phyloP scores from a whole-genome alignment of 306 rosid genomes.

The Cicer chorassanicum region DNA sequence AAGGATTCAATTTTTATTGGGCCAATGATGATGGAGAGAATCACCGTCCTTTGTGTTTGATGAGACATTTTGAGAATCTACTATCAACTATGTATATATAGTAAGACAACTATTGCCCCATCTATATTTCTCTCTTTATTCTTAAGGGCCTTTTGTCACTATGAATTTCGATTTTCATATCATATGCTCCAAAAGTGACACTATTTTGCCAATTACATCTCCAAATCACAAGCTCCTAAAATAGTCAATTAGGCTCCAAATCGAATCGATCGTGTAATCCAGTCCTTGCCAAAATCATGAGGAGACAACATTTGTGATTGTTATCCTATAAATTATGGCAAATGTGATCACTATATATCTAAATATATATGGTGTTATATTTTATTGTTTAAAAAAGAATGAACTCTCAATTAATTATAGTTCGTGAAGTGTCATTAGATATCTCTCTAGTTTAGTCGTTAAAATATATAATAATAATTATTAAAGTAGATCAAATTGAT shows the following conservation, averaged over 20 bases:
- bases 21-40: slow-evolving; percentile 53
- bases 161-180: slow-evolving; percentile 37
- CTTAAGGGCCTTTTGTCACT: slow-evolving; percentile 34
- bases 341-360: neutral
- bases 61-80: slow-evolving; percentile 78
- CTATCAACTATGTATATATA: slow-evolving; percentile 17
- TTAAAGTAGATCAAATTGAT: too few relatives aligned
- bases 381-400: too few relatives aligned
- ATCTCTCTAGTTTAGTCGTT: too few relatives aligned
- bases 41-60: slow-evolving; percentile 62
- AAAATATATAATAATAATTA: too few relatives aligned
- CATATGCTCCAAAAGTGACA: slow-evolving; percentile 48
- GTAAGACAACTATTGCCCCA: slow-evolving; percentile 41
- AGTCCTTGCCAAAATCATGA: slow-evolving; percentile 47
- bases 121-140: slow-evolving; percentile 41
- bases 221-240: slow-evolving; percentile 35
- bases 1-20: slow-evolving; percentile 46
- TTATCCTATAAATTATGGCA: slow-evolving; percentile 5
- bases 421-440: too few relatives aligned
- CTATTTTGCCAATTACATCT: slow-evolving; percentile 42
- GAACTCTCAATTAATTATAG: too few relatives aligned
- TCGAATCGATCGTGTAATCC: slow-evolving; percentile 35
- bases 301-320: slow-evolving; percentile 40
- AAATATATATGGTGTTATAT: too few relatives aligned
- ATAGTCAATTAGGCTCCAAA: slow-evolving; percentile 42